Evolutionary conservation across 306 rosid genomes (phyloP).

Genomic region (Cucurbita argyrosperma): DNA sequence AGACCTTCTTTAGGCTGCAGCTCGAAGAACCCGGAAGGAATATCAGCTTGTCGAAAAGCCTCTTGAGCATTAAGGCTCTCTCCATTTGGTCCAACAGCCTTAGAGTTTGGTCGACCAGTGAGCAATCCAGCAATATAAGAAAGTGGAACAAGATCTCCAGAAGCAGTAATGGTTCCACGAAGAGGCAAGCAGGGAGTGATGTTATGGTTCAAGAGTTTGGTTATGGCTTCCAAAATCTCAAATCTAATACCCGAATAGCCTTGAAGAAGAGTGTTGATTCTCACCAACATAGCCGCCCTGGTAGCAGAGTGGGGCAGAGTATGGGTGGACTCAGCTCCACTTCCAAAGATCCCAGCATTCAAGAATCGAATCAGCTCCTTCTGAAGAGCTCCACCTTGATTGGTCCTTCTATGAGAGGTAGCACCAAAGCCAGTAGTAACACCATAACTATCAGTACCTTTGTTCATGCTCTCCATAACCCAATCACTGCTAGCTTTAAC

Average conservation of each 20-base stretch:
- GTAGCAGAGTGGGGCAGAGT: slow-evolving; percentile 63
- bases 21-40: slow-evolving; percentile 56
- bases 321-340: slow-evolving; percentile 46
- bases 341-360: slow-evolving; percentile 84
- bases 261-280: slow-evolving; percentile 86
- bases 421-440: slow-evolving; percentile 96
- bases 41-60: slow-evolving; percentile 42
- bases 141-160: slow-evolving; percentile 83
- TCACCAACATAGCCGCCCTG: slow-evolving; percentile 74
- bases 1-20: slow-evolving; percentile 90
- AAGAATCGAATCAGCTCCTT: slow-evolving; percentile 70
- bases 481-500: slow-evolving; percentile 92
- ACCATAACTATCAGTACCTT: slow-evolving; percentile 76
- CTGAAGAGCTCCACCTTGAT: slow-evolving; percentile 87
- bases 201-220: slow-evolving; percentile 56
- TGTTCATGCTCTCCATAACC: slow-evolving; percentile 70
- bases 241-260: slow-evolving; percentile 90
- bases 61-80: slow-evolving; percentile 37
- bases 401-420: slow-evolving; percentile 71
- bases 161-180: slow-evolving; percentile 71
- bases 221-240: slow-evolving; percentile 65
- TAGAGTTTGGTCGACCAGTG: slow-evolving; percentile 67
- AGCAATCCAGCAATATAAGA: slow-evolving; percentile 78
- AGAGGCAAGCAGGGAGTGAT: slow-evolving; percentile 72
- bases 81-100: slow-evolving; percentile 54